These are phyloP conservation scores for Thraustochytrium striatum DNA, from an alignment of 352 stramenopile species.

Conservation along the genomic window DNA sequence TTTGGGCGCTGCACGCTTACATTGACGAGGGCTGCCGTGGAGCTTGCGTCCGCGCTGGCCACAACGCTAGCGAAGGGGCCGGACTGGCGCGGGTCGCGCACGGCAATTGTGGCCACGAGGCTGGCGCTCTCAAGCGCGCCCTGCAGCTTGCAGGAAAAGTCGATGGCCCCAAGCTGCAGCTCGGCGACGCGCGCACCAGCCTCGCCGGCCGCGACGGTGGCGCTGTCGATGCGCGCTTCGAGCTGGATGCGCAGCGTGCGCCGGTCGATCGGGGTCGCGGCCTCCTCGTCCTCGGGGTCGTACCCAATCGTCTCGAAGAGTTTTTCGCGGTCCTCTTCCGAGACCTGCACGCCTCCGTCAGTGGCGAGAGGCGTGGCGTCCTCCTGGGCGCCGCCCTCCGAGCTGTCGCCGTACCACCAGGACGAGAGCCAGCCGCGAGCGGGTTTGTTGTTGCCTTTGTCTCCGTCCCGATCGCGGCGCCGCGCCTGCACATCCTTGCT, in stretches of 20 bases:
- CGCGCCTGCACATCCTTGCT: conserved; percentile 5
- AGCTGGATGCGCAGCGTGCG: conserved; percentile 26
- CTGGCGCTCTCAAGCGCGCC: too few species aligned
- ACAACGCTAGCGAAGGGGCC: background rate
- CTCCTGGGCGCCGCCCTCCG: background rate
- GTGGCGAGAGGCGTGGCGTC: background rate
- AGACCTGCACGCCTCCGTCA: conserved; percentile 12
- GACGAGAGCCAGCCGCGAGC: conserved; percentile 34
- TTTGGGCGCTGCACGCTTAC: background rate
- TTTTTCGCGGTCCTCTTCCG: conserved; percentile 19
- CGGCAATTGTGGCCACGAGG: too few species aligned
- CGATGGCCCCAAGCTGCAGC: background rate
- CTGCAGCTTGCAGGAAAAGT: conserved; percentile 27
- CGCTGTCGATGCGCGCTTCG: background rate
- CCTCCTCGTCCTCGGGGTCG: conserved; percentile 30
- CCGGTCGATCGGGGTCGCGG: background rate
- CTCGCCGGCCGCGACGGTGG: background rate
- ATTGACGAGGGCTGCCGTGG: background rate
- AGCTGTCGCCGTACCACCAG: conserved; percentile 36
- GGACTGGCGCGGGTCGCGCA: conserved; percentile 3
- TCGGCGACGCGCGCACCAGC: background rate
- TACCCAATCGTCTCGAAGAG: conserved; percentile 50
- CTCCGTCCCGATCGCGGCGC: background rate
- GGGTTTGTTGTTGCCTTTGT: background rate
- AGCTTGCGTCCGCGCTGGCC: background rate